Base-by-base conservation (phyloP, 192 early-diverging fungal species). In the Coemansia sp. region DNA sequence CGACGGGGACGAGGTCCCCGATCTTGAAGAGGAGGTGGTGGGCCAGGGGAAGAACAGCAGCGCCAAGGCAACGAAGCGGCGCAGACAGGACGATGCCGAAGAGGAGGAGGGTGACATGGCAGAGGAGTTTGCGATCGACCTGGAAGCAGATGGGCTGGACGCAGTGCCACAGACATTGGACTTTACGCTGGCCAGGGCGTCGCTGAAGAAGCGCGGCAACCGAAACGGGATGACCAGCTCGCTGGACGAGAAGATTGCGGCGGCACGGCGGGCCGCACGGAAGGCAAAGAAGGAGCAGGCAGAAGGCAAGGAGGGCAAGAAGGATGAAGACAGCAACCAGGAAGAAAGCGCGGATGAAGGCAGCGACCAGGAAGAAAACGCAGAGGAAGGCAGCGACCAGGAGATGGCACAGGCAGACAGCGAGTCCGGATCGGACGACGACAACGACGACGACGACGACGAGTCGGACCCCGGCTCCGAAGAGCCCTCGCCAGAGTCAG, bases 141-240 rank as follows among this genome's bases (percentile, higher is more conserved):
- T 85, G 21, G 87, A 89, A 22, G 81, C 84, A 38, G 87, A 84
- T 37, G 77, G 73, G 14, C 47, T 71, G 35, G 67, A 79, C 48
- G 54, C 77, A 10, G 60, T 70, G n/a, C 72, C 68, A 7, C 75
- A 87, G 55, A 73, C 81, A 5, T 86, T 89, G 79, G 90, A 95
- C 55, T 92, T 95, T 48, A 80, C 80, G 9, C 76, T 79, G 35
- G 90, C 88, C 18, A 75, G 86, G 41, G 85, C 80, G 3, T 83
- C 83, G 34, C 60, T 95, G 23, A 85, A 82, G 60, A 63, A 60
- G 23, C 76, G 78, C 42, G 68, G 75, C 25, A 78, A 80, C 63
- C 37, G 49, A 18, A 52, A 53, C 10, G 35, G 25, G 38, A 56
- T 48, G 39, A 59, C 61, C n/a, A n/a, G n/a, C 30, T 50, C 56